phyloP scores from a whole-genome alignment of 1,139 yeast species.

The Geotrichum histeridarum region DNA sequence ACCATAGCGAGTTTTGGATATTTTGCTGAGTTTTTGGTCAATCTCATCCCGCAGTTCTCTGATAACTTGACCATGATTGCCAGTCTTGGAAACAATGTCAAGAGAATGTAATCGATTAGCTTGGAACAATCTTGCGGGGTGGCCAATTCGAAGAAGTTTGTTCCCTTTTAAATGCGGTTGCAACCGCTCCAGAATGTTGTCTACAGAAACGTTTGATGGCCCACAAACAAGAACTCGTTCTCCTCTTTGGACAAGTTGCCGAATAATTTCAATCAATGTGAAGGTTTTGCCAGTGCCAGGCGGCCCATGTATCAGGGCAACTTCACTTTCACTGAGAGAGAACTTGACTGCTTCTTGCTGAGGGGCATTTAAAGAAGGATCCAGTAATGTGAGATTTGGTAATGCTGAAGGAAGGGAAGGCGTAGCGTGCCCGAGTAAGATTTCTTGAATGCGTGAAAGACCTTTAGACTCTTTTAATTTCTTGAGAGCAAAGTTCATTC shows the following conservation, averaged over 20 bases:
- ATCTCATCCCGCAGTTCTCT: slow-evolving; percentile 70
- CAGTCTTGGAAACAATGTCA: slow-evolving; percentile 63
- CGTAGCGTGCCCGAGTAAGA: slow-evolving; percentile 29
- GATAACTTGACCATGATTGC: slow-evolving; percentile 58
- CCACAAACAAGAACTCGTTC: slow-evolving; percentile 85
- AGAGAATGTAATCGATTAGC: slow-evolving; percentile 65
- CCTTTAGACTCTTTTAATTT: slow-evolving; percentile 50
- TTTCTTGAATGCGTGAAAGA: slow-evolving; percentile 26
- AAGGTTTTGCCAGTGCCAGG: slow-evolving; percentile 84
- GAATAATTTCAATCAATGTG: slow-evolving; percentile 77
- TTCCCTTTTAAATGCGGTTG: slow-evolving; percentile 48
- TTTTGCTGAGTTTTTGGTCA: slow-evolving; percentile 50
- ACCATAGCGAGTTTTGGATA: slow-evolving; percentile 62
- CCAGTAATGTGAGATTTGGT: slow-evolving; percentile 41
- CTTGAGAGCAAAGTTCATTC: slow-evolving; percentile 78
- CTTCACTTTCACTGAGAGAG: slow-evolving; percentile 43
- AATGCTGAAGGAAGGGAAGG: slow-evolving; percentile 21
- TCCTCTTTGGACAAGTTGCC: slow-evolving; percentile 59
- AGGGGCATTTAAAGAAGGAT: slow-evolving; percentile 57
- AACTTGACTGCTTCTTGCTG: slow-evolving; percentile 63
- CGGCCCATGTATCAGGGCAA: slow-evolving; percentile 67
- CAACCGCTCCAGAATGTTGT: slow-evolving; percentile 78
- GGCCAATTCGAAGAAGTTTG: slow-evolving; percentile 74
- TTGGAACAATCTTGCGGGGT: slow-evolving; percentile 78
- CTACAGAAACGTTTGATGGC: slow-evolving; percentile 93